These are phyloP conservation scores for Lepidium aucheri DNA, from an alignment of 345 rosid species.

Conservation along the genomic window DNA sequence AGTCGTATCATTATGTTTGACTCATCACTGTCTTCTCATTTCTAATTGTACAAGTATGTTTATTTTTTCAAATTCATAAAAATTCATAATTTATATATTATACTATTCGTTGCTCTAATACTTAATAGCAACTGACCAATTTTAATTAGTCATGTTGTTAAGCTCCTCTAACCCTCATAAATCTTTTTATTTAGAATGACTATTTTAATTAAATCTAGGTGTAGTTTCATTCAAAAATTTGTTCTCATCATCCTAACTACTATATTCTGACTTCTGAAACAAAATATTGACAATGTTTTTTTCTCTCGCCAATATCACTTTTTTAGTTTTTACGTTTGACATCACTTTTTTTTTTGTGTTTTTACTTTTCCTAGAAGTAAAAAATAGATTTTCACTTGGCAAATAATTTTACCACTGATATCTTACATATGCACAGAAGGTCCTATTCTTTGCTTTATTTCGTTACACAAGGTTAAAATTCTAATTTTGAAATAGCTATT, in stretches of 20 bases:
- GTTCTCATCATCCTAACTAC: not conserved
- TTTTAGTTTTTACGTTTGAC: not conserved
- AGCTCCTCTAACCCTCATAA: not conserved
- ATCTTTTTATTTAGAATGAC: not conserved
- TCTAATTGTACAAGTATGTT: too few relatives aligned
- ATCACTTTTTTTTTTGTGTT: not conserved
- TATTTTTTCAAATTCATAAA: not conserved
- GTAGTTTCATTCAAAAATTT: not conserved
- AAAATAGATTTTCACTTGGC: not conserved
- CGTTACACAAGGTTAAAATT: not conserved
- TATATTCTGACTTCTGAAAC: not conserved
- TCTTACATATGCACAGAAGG: not conserved
- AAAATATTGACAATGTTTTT: not conserved
- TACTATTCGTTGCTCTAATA: conserved; percentile 1
- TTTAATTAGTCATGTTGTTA: not conserved
- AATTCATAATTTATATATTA: not conserved
- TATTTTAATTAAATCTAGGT: not conserved
- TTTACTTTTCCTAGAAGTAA: not conserved
- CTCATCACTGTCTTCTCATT: conserved; percentile 24
- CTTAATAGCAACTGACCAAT: not conserved
- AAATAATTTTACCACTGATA: not conserved
- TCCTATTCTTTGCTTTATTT: not conserved
- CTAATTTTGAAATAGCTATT: not conserved
- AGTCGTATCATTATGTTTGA: conserved; percentile 27
- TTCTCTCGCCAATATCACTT: not conserved